These are phyloP conservation scores for Bromus sterilis DNA, from an alignment of 176 grass and related monocot genomes.

Conservation along the genomic window DNA sequence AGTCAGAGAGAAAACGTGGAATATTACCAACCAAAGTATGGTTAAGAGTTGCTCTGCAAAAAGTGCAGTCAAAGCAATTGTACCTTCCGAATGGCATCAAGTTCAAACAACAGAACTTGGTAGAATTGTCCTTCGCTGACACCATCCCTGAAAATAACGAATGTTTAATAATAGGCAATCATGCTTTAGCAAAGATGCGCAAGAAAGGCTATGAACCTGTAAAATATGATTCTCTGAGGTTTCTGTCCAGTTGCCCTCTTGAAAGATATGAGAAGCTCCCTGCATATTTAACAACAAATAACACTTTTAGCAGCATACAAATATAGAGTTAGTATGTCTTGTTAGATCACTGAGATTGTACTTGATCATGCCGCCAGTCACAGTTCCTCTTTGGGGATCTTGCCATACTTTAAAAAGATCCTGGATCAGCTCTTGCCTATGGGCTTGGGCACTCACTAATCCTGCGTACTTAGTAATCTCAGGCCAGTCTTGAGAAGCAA, in stretches of 20 bases:
- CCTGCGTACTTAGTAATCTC: slow-evolving; percentile 91
- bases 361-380: slow-evolving; percentile 93
- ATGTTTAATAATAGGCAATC: not conserved
- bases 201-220: slow-evolving; percentile 46
- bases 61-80: not conserved
- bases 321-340: not conserved
- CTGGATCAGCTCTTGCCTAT: slow-evolving; percentile 88
- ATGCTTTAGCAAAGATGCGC: not conserved
- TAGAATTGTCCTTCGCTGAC: slow-evolving; percentile 96
- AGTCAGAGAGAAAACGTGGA: not conserved
- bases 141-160: slow-evolving; percentile 59
- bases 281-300: slow-evolving; percentile 24
- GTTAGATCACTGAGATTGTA: slow-evolving; percentile 20
- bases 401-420: slow-evolving; percentile 95
- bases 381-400: slow-evolving; percentile 71
- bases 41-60: not conserved
- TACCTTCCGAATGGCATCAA: slow-evolving; percentile 97
- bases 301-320: slow-evolving; percentile 3
- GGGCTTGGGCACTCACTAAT: slow-evolving; percentile 78
- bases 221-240: slow-evolving; percentile 95
- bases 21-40: not conserved
- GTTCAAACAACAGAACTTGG: slow-evolving; percentile 89
- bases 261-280: slow-evolving; percentile 90
- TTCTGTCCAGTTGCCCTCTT: slow-evolving; percentile 90
- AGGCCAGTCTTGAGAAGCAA: slow-evolving; percentile 95